Evolutionary conservation across 2,329 filamentous ascomycete species (phyloP).

Genomic region (Grosmannia serpens): DNA sequence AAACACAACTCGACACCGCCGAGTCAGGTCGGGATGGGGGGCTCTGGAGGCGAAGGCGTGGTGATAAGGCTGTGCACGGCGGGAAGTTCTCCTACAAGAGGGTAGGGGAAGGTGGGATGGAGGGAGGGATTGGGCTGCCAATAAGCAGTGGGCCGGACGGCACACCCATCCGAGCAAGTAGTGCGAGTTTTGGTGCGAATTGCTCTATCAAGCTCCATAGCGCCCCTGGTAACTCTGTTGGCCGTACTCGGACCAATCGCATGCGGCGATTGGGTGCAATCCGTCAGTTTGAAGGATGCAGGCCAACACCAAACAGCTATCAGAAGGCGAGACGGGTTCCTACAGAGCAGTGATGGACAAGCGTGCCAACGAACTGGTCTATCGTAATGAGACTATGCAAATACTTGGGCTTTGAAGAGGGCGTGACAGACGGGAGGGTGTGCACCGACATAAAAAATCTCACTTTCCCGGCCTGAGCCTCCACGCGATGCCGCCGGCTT

Average conservation of each 20-base stretch:
- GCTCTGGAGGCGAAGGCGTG: not conserved
- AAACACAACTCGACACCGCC: not conserved
- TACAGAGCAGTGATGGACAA: not conserved
- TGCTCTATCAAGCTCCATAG: not conserved
- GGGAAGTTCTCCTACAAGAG: not conserved
- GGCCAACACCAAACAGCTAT: not conserved
- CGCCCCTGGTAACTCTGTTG: not conserved
- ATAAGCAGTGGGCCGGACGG: too few relatives aligned
- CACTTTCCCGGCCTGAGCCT: not conserved
- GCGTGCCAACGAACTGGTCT: too few relatives aligned
- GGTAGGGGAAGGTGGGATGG: not conserved
- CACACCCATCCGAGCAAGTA: too few relatives aligned
- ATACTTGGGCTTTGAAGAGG: not conserved
- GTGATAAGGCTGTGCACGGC: not conserved
- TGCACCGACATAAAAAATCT: not conserved
- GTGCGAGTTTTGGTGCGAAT: too few relatives aligned
- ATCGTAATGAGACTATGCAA: too few relatives aligned
- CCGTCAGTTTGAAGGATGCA: not conserved
- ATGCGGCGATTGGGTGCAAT: not conserved
- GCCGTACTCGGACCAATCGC: not conserved
- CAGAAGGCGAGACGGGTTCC: not conserved
- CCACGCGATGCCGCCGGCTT: not conserved
- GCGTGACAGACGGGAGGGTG: not conserved
- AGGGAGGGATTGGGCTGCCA: not conserved
- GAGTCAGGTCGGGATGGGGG: not conserved